A percentile compares a stretch with the other conserved stretches of the same genome.
Conservation (phyloP, 768 basidiomycete species). For the Boletus subcaerulescens region DNA sequence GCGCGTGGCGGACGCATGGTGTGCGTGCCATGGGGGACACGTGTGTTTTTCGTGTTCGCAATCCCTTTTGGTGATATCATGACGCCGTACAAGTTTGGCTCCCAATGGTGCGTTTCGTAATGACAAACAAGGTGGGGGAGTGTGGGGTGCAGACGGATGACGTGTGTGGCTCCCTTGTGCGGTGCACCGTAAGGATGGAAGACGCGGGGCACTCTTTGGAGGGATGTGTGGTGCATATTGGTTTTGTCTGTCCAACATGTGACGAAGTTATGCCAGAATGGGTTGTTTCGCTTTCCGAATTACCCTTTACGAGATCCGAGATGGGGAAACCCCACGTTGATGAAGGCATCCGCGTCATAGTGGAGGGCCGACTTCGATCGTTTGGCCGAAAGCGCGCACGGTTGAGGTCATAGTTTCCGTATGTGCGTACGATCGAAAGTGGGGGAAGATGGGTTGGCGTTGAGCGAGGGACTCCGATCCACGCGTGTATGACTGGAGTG, state of each 20-base stretch:
- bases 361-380: constrained; percentile 5
- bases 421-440: constrained; percentile 3
- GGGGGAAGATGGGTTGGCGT: neutral
- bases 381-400: neutral
- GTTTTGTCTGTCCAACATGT: constrained; percentile 14
- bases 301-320: constrained; percentile 11
- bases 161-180: constrained; percentile 8
- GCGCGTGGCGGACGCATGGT: constrained; percentile 27
- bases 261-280: constrained; percentile 10
- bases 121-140: no score
- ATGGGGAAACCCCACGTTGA: constrained; percentile 10
- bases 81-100: constrained; percentile 9
- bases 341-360: constrained; percentile 5
- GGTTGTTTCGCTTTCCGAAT: neutral
- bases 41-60: constrained; percentile 15
- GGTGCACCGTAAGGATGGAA: constrained; percentile 5
- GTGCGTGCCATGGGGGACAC: constrained; percentile 29
- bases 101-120: constrained; percentile 8
- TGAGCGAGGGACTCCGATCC: constrained; percentile 2
- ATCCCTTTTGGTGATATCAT: constrained; percentile 17
- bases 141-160: constrained; percentile 14
- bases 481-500: neutral
- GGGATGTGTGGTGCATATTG: neutral
- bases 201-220: neutral
- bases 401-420: constrained; percentile 8